Evolutionary conservation across 2,329 filamentous ascomycete genomes (phyloP), one percentile per base, ranked within the genome.

Genomic region (Drechslera avenae): DNA sequence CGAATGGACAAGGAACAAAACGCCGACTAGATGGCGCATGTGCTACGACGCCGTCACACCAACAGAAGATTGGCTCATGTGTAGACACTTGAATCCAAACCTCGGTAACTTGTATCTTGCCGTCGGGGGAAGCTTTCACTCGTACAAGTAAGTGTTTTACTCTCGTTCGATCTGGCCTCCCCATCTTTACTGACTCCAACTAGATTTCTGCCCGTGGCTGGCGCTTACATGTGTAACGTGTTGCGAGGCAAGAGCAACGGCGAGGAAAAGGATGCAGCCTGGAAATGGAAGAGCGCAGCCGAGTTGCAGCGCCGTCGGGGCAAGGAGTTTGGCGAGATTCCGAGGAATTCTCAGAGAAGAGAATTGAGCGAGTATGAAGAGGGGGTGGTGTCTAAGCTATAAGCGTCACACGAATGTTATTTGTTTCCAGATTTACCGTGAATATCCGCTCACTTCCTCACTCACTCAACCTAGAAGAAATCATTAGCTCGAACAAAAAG

Each of bases 21-120:
- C 59, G 1, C 71, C 75, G 0, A 72, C 75, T 23, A 74, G 76
- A 46, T 79, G 75, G 72, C 74, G 79, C 5, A 64, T 81, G 1
- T 81, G 78, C 68, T 86, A 83, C 81, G 85, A 87, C 62, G 80
- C 81, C 28, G 80, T 84, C 31, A 85, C 83, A 2, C 82, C 83
- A 0, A 83, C 80, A 7, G 83, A 87, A 67, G 83, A 87, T 63
- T 85, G 84, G 60, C 74, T 87, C 45, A 81, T 87, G 59, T 78
- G 79, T 6, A 67, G 56, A 23, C 78, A 81, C 63, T 79, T 82
- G 2, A 76, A 83, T 53, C 68, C 76, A 5, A 70, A 76, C 8
- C 59, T 81, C 63, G 16, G 66, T 66, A 83, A 82, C 51, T 68
- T 88, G 12, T 86, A 81, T 66, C 66, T 88, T 18, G 85, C 84